Evolutionary conservation across 2,329 filamentous ascomycete genomes (phyloP).

Genomic region (Penicillium hordei): DNA sequence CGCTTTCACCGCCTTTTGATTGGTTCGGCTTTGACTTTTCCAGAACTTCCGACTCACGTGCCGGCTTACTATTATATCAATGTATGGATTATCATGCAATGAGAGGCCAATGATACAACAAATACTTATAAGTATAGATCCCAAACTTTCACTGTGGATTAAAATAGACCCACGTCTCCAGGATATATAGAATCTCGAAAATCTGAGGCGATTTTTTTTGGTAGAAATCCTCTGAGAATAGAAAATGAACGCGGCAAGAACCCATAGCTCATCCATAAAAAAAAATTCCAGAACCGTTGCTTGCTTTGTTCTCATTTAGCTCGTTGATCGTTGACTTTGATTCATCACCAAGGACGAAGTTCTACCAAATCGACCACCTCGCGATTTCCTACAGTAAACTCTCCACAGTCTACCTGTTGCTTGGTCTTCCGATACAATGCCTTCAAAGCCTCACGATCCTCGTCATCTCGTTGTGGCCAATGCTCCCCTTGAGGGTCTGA

Average conservation of each 20-base stretch:
- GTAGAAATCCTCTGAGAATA: too few species aligned
- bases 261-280: not conserved
- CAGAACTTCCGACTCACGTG: not conserved
- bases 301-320: not conserved
- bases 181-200: not conserved
- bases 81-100: not conserved
- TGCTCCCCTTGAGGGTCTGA: too few species aligned
- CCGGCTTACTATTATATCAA: not conserved
- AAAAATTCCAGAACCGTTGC: not conserved
- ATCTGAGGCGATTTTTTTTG: not conserved
- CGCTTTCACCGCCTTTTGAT: not conserved
- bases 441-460: not conserved
- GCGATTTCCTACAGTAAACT: not conserved
- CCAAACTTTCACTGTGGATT: not conserved
- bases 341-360: not conserved
- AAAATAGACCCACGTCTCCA: not conserved
- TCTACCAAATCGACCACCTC: not conserved
- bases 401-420: not conserved
- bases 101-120: not conserved
- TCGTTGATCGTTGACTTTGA: not conserved
- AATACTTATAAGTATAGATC: not conserved
- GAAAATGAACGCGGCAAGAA: not conserved
- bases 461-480: not conserved
- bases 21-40: slow-evolving; percentile 5
- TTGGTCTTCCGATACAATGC: not conserved